Evolutionary conservation across 2,329 filamentous ascomycete species (phyloP), one percentile per base, ranked within the genome.

Genomic region (Domatiomyces globalis): DNA sequence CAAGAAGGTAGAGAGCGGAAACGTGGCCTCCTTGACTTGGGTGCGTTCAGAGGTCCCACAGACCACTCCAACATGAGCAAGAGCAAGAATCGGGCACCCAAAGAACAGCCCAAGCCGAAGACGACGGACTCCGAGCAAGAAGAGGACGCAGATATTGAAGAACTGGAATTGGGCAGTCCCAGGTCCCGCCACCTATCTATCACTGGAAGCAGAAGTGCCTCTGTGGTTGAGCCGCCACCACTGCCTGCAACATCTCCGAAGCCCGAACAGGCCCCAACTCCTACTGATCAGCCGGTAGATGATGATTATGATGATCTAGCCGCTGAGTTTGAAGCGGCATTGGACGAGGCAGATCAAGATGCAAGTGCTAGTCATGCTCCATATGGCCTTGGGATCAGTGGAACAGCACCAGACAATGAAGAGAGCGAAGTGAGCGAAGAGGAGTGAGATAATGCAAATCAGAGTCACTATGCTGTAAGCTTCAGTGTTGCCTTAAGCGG

Each of bases 391-490:
- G 51, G 82, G 79, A 45, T 45, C 56, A 80, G 82, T 61, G 80
- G 82, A 62, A 79, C 82, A 61, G 81, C 66, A 56, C 47, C 19
- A 5, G 75, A 71, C 36, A 77, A 79, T 17, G 67, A 72, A 49
- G 79, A 83, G 63, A 83, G 79, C 57, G 78, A 81, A 58, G 79
- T 83, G 50, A 83, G 80, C 57, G 80, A 83, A 62, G 80, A 83
- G 63, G 80, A 83, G 62, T 83, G 43, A 45, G 5, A 39, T 15
- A 15, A 4, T 7, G 33, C 12, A 5, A 39, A 39, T 39, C 33
- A 39, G 2, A 15, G 33, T 15, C 12, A 15, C 2, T 15, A 4
- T 39, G 9, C 12, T 39, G 33, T 39, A 12, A 15, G 18, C n/a
- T 39, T 5, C 10, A 12, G 9, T 33, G 29, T 7, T 9, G 10